Percentiles rank a stretch among this genome's conserved stretches.
These are phyloP conservation scores for Botrytis byssoidea DNA, from an alignment of 2,329 filamentous ascomycete genomes.

Conservation along the genomic window DNA sequence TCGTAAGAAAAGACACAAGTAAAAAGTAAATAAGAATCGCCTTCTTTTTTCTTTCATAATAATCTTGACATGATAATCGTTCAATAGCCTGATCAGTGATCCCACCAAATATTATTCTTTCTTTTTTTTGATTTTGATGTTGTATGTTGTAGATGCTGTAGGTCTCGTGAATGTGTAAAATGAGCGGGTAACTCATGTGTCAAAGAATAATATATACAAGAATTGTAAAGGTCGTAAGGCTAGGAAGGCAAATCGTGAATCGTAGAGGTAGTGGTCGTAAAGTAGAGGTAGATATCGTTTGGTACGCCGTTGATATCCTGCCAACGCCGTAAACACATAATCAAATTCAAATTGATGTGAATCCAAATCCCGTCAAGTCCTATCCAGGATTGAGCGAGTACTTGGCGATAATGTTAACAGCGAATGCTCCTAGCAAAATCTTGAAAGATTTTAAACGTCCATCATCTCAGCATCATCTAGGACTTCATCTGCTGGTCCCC, in stretches of 20 bases:
- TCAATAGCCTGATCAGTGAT: conserved; percentile 14
- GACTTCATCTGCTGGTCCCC: conserved; percentile 70
- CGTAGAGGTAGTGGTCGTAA: conserved; percentile 22
- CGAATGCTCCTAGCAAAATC: conserved; percentile 26
- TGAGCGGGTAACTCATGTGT: conserved; percentile 15
- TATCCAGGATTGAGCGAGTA: conserved; percentile 37
- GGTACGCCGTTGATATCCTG: conserved; percentile 30
- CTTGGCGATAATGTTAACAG: conserved; percentile 24
- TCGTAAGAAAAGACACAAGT: conserved; percentile 16
- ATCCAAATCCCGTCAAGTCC: conserved; percentile 36
- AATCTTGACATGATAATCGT: conserved; percentile 23
- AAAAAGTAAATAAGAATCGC: conserved; percentile 16
- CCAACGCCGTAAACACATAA: conserved; percentile 31
- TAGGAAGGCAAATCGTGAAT: conserved; percentile 28
- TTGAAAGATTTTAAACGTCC: conserved; percentile 36
- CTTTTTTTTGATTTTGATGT: conserved; percentile 21
- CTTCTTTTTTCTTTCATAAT: conserved; percentile 21
- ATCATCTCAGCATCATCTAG: conserved; percentile 42
- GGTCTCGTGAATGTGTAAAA: conserved; percentile 37
- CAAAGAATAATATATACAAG: conserved; percentile 33
- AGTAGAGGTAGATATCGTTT: conserved; percentile 20
- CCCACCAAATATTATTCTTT: conserved; percentile 8
- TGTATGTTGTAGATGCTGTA: conserved; percentile 17
- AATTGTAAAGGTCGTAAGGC: conserved; percentile 26
- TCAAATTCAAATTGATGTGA: conserved; percentile 28